Base-by-base conservation (phyloP, 2,329 filamentous ascomycete species). In the Hirsutella thompsonii region DNA sequence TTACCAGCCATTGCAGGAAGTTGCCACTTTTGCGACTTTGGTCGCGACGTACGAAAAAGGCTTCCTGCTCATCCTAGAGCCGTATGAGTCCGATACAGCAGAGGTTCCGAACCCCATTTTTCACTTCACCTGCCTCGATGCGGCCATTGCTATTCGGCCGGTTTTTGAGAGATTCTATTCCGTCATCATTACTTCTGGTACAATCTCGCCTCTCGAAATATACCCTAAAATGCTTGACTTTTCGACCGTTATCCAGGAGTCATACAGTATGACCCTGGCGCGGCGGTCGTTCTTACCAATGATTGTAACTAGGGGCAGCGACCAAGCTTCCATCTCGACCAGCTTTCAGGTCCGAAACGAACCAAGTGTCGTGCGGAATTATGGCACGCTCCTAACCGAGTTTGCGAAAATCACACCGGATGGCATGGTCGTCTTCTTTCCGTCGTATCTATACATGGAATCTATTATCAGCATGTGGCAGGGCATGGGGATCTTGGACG, bases 381-480 rank as follows among this genome's bases (percentile, higher is more conserved):
- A 95, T 52, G 93, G 92, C 36, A 92, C 82, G 48, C 71, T 98
- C 2, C 69, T 98, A 26, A 92, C 89, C 8, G 92, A 98, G 57
- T 96, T 98, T 58, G 85, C 88, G 41, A 93, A 90, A 59, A 81
- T 96, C 48, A 98, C 92, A 0, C 93, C 92, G 0, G 92, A 98
- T 54, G 92, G 92, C 26, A 81, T 98, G 61, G 92, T 98, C n/a
- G 92, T 98, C 32, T 98, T 98, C 69, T 98, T 98, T 59, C 93
- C 92, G 0, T 94, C 88, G 0, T 98, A 98, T 54, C 74, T 98
- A 2, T 98, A 98, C 66, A 96, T 98, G 92, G 92, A 98, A 58
- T 92, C 83, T 40, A 96, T 96, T 58, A 95, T 98, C 58, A 90
- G 83, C 58, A 94, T 94, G 79, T 98, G 92, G 92, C 92, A 98